phyloP scores from a whole-genome alignment of 768 basidiomycete species.

The Russula dissimulans region DNA sequence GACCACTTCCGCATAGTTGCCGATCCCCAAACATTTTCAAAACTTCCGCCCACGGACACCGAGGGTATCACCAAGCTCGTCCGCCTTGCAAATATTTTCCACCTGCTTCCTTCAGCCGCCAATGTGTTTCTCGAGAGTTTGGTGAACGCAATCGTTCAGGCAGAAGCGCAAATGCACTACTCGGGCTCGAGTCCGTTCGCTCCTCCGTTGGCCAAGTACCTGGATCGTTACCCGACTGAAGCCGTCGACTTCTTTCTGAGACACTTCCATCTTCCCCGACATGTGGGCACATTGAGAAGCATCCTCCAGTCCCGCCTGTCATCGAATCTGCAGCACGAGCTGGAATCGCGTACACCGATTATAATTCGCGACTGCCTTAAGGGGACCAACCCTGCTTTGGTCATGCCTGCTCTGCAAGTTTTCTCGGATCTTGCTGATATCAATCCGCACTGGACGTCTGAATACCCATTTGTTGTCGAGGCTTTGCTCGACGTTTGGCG shows the following conservation, averaged over 20 bases:
- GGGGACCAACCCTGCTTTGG: conserved; percentile 38
- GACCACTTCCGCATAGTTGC: conserved; percentile 94
- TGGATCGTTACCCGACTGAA: conserved; percentile 83
- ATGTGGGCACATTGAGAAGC: conserved; percentile 75
- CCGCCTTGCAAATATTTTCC: conserved; percentile 94
- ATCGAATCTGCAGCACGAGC: conserved; percentile 60
- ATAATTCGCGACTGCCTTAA: conserved; percentile 46
- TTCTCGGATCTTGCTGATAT: conserved; percentile 66
- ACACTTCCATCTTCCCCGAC: conserved; percentile 66
- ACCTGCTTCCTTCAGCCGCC: conserved; percentile 87
- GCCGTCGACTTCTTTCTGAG: conserved; percentile 79
- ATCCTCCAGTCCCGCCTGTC: conserved; percentile 75
- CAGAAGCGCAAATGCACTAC: conserved; percentile 86
- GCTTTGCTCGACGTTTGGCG: conserved; percentile 69
- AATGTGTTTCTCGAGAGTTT: conserved; percentile 85
- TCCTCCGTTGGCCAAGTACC: conserved; percentile 80
- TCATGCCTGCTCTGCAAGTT: conserved; percentile 65
- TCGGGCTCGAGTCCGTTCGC: conserved; percentile 88
- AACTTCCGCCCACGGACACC: conserved; percentile 74
- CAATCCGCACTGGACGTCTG: conserved; percentile 61
- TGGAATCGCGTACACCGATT: conserved; percentile 47
- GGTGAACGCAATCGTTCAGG: conserved; percentile 83
- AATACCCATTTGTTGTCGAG: conserved; percentile 59
- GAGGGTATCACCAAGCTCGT: conserved; percentile 90
- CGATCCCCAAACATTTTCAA: conserved; percentile 75